phyloP scores from a whole-genome alignment of 2,329 filamentous ascomycete species.

The Bisporella sp. region DNA sequence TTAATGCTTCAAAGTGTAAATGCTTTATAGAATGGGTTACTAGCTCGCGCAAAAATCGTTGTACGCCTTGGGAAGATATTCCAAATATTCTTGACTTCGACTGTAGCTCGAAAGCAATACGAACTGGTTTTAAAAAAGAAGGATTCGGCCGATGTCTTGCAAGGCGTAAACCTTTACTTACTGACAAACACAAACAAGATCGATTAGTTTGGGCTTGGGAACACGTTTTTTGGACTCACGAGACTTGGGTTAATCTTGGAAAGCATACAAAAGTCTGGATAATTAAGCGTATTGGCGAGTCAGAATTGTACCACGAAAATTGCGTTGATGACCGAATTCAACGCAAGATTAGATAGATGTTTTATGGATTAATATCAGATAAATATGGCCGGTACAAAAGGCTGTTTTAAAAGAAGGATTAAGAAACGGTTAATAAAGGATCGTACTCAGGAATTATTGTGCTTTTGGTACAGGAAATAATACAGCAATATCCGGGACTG shows the following conservation, averaged over 20 bases:
- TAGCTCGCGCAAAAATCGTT: slow-evolving; percentile 6
- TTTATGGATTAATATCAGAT: neutral
- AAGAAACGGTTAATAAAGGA: neutral
- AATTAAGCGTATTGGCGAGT: neutral
- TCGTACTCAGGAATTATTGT: neutral
- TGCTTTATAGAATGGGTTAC: slow-evolving; percentile 12
- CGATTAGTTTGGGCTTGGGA: slow-evolving; percentile 5
- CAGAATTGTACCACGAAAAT: neutral
- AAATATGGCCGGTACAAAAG: neutral
- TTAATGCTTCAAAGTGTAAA: slow-evolving; percentile 9
- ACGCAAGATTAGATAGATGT: neutral
- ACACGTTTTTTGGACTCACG: slow-evolving; percentile 6
- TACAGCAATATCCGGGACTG: neutral
- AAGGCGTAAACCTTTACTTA: slow-evolving; percentile 6
- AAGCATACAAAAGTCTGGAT: slow-evolving; percentile 2
- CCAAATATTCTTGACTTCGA: slow-evolving; percentile 9
- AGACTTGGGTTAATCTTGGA: slow-evolving; percentile 9
- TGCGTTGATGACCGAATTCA: neutral
- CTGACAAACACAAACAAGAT: slow-evolving; percentile 1
- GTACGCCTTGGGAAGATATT: slow-evolving; percentile 7
- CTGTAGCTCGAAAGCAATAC: slow-evolving; percentile 8
- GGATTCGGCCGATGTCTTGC: slow-evolving; percentile 2
- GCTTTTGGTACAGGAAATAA: neutral
- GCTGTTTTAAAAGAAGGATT: neutral
- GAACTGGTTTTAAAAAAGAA: slow-evolving; percentile 3